These are phyloP conservation scores for Trametes maxima DNA, from an alignment of 768 basidiomycete species.

Conservation along the genomic window DNA sequence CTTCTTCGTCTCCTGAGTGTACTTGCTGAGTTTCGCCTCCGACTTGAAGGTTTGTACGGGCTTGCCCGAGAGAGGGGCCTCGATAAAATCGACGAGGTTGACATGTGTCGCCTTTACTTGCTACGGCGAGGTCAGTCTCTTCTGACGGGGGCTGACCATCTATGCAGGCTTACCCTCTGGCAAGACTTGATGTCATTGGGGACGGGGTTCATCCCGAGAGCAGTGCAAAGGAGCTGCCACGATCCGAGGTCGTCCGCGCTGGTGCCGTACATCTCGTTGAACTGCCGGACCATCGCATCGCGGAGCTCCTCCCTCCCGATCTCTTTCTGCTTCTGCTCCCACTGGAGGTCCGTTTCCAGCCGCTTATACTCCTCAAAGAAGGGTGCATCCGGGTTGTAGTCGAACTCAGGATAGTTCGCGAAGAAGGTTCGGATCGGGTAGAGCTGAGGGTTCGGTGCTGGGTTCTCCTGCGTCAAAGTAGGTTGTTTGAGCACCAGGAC, in stretches of 20 bases:
- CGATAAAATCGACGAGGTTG: conserved; percentile 37
- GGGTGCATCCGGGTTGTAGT: neutral
- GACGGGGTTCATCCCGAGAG: neutral
- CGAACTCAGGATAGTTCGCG: conserved; percentile 18
- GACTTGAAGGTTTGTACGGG: conserved; percentile 28
- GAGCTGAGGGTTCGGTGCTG: no score
- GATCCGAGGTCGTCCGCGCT: conserved; percentile 15
- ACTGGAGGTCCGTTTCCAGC: neutral
- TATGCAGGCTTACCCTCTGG: conserved; percentile 9
- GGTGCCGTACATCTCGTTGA: conserved; percentile 26
- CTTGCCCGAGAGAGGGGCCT: conserved; percentile 16
- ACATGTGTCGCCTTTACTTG: conserved; percentile 30
- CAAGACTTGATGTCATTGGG: conserved; percentile 13
- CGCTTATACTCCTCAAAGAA: conserved; percentile 17
- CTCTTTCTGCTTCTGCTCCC: neutral
- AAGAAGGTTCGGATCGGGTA: conserved; percentile 19
- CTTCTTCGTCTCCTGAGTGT: conserved; percentile 25
- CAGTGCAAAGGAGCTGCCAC: conserved; percentile 12
- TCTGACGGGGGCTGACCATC: neutral
- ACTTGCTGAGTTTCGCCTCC: conserved; percentile 26
- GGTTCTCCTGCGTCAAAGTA: no score
- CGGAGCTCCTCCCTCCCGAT: neutral
- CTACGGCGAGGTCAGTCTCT: conserved; percentile 16
- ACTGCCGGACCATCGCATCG: conserved; percentile 22
- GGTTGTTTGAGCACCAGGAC: no score